Evolutionary conservation across 2,329 filamentous ascomycete genomes (phyloP).

Genomic region (Fusarium lateritium): DNA sequence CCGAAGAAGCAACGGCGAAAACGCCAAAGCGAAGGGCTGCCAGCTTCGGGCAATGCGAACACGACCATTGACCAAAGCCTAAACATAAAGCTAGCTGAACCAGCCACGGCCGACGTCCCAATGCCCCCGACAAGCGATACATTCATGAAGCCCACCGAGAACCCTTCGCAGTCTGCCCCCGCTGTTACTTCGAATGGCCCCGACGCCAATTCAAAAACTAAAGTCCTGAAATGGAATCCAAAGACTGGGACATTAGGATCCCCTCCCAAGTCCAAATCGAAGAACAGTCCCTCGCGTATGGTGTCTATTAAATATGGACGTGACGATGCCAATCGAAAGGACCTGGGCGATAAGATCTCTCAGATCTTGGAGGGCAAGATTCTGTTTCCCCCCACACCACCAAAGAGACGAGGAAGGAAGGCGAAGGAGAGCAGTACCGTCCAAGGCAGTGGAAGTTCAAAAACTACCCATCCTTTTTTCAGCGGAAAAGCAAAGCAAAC

Average conservation of each 20-base stretch:
- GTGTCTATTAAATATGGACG: slow-evolving; percentile 73
- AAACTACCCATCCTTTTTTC: slow-evolving; percentile 62
- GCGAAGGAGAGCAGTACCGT: slow-evolving; percentile 45
- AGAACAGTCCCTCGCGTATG: slow-evolving; percentile 56
- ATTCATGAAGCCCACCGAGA: slow-evolving; percentile 6
- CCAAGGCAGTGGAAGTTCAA: slow-evolving; percentile 41
- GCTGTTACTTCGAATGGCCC: slow-evolving; percentile 22
- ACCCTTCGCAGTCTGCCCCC: slow-evolving; percentile 6
- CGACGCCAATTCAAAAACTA: slow-evolving; percentile 55
- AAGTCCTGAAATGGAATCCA: slow-evolving; percentile 69
- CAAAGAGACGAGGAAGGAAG: slow-evolving; percentile 49
- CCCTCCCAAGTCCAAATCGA: slow-evolving; percentile 68
- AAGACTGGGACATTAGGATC: slow-evolving; percentile 75
- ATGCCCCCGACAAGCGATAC: slow-evolving; percentile 37
- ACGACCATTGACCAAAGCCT: slow-evolving; percentile 26
- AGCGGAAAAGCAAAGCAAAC: slow-evolving; percentile 52
- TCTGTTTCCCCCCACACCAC: slow-evolving; percentile 45
- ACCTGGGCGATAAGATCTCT: slow-evolving; percentile 73
- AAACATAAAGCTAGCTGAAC: slow-evolving; percentile 15
- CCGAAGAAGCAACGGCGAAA: slow-evolving; percentile 50
- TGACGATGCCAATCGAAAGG: slow-evolving; percentile 60
- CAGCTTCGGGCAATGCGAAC: slow-evolving; percentile 26
- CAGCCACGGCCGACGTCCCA: slow-evolving; percentile 15
- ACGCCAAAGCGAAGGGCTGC: slow-evolving; percentile 30
- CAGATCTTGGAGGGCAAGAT: slow-evolving; percentile 67